Evolutionary conservation across 495 filamentous ascomycete genomes (phyloP).

Genomic region (Penicillium paradoxum): DNA sequence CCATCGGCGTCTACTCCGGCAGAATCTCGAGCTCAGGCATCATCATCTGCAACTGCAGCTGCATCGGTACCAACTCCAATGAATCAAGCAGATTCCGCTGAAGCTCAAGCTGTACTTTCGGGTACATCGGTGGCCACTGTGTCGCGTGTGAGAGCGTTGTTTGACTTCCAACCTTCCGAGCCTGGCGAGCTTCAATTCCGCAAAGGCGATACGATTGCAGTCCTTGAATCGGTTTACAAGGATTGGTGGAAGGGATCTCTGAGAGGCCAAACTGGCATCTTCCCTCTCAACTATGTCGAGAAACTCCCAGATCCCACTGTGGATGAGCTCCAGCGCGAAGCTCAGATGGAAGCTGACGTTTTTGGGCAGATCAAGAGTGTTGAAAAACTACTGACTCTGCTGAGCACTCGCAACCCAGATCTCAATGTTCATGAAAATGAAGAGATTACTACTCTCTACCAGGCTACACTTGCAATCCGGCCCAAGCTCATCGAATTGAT

Average conservation of each 20-base stretch:
- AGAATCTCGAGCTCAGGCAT: slow-evolving; percentile 22
- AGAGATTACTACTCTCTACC: slow-evolving; percentile 89
- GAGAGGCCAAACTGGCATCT: slow-evolving; percentile 92
- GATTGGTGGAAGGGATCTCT: slow-evolving; percentile 99
- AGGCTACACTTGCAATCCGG: slow-evolving; percentile 87
- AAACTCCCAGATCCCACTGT: slow-evolving; percentile 91
- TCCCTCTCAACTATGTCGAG: slow-evolving; percentile 97
- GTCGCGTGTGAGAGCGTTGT: slow-evolving; percentile 87
- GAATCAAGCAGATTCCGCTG: slow-evolving; percentile 36
- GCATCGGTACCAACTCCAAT: slow-evolving; percentile 26
- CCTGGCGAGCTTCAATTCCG: slow-evolving; percentile 91
- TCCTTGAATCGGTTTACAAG: slow-evolving; percentile 95
- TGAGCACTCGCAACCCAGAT: slow-evolving; percentile 92
- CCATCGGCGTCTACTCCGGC: slow-evolving; percentile 1
- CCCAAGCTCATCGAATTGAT: slow-evolving; percentile 98
- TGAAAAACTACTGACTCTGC: slow-evolving; percentile 86
- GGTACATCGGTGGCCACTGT: slow-evolving; percentile 96
- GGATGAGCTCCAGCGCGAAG: slow-evolving; percentile 91
- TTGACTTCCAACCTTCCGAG: slow-evolving; percentile 91
- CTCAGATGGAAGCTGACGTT: slow-evolving; percentile 95
- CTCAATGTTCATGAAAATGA: slow-evolving; percentile 84
- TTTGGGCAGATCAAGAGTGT: slow-evolving; percentile 99
- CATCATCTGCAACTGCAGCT: slow-evolving; percentile 23
- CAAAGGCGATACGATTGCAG: slow-evolving; percentile 95
- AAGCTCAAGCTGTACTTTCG: slow-evolving; percentile 49